phyloP scores from a whole-genome alignment of 805 yeast genomes.

The Pichia manshurica region DNA sequence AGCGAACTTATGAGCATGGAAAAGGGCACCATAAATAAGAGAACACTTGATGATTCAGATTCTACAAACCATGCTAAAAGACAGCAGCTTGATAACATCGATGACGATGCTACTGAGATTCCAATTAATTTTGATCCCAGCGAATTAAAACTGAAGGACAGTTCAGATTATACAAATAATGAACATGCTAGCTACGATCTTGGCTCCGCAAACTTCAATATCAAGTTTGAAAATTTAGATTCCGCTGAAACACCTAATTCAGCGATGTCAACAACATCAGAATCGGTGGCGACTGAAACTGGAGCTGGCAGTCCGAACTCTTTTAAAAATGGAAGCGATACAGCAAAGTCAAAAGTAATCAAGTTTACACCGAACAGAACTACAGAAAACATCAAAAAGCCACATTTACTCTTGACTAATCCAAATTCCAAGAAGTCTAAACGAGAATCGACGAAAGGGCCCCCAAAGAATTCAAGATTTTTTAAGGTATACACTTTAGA shows the following conservation, averaged over 20 bases:
- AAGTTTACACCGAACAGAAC: slow-evolving; percentile 11
- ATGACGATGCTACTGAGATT: neutral
- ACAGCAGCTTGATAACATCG: neutral
- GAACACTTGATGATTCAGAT: neutral
- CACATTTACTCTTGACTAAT: slow-evolving; percentile 5
- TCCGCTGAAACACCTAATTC: neutral
- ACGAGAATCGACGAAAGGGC: slow-evolving; percentile 16
- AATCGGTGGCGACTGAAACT: neutral
- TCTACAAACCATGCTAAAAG: neutral
- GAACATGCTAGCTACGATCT: neutral
- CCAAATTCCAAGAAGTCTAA: slow-evolving; percentile 7
- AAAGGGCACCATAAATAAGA: neutral
- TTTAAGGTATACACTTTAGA: slow-evolving; percentile 20
- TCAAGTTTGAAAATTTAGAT: neutral
- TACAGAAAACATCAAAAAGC: slow-evolving; percentile 7
- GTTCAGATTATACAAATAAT: neutral
- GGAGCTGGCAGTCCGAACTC: neutral
- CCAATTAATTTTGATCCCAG: neutral
- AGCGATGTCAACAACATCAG: neutral
- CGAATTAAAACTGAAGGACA: neutral
- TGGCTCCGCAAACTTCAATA: neutral
- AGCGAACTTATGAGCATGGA: neutral
- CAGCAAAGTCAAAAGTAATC: slow-evolving; percentile 3
- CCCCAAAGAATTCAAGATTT: slow-evolving; percentile 28
- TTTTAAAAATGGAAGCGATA: neutral